phyloP scores from a whole-genome alignment of 23 red algal species.

The Gracilaria vermiculophylla region DNA sequence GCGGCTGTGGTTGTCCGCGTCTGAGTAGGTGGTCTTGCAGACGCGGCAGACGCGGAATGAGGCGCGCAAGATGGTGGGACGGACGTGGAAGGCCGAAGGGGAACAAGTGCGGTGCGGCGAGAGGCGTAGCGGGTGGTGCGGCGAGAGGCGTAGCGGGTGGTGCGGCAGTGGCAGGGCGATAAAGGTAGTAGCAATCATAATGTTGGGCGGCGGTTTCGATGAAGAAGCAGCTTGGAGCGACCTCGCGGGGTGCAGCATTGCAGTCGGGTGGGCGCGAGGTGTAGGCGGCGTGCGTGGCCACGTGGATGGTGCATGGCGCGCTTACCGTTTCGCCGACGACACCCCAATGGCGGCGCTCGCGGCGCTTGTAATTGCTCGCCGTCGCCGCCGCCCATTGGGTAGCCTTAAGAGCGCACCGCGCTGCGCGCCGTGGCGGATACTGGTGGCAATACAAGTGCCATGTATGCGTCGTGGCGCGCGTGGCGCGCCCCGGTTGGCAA shows the following conservation, averaged over 20 bases:
- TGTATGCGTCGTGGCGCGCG: not conserved
- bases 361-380: not conserved
- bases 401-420: not conserved
- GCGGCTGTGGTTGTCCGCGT: not conserved
- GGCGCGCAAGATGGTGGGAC: not conserved
- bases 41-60: conserved; percentile 29
- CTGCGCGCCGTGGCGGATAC: not conserved
- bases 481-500: not conserved
- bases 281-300: too few relatives aligned
- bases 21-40: conserved; percentile 6
- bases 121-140: too few relatives aligned
- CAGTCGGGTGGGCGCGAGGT: too few relatives aligned
- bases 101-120: too few relatives aligned
- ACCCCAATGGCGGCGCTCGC: not conserved
- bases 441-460: not conserved
- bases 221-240: too few relatives aligned
- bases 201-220: too few relatives aligned
- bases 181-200: too few relatives aligned
- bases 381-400: not conserved
- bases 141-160: too few relatives aligned
- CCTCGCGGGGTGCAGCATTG: too few relatives aligned
- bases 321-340: not conserved
- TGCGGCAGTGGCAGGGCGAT: too few relatives aligned
- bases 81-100: too few relatives aligned
- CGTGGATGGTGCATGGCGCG: not conserved